Evolutionary conservation across 1,284 basidiomycete genomes (phyloP), one percentile per base, ranked within the genome.

Genomic region (Testicularia cyperi): DNA sequence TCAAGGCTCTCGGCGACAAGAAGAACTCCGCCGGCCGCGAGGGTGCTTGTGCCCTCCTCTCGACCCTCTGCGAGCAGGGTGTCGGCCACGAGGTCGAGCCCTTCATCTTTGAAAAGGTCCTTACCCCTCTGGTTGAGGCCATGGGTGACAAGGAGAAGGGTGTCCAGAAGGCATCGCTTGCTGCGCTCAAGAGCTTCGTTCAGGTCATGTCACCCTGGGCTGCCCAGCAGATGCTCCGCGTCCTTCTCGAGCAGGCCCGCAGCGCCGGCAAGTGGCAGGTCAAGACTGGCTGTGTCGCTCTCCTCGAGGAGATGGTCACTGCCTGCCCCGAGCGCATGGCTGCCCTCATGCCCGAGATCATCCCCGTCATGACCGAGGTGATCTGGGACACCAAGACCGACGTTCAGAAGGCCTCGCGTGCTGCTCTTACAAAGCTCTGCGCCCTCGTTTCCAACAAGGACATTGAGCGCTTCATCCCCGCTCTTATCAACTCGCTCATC

Each of bases 361-460:
- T 98, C 68, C 95, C 95, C 60, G 82, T 95, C 76, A 90, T 98
- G 78, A 80, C 92, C 38, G 94, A 92, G 77, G 92, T 88, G 60
- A 97, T 98, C 77, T 97, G 92, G 92, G 95, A 98, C 81, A 98
- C 95, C 81, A 99, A 99, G 84, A 85, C 90, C 60, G 92, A 97
- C 70, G 95, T 99, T 79, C 96, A 97, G 87, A 98, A 96, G 84
- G 90, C 92, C 44, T 91, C 94, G 65, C 92, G 92, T 77, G 86
- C 88, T 75, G 87, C 92, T 58, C 86, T 98, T 74, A 90, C 88
- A 76, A 92, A 92, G 83, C 70, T 74, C 29, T 69, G 65, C 47
- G 57, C 62, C 28, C 65, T 78, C 72, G 85, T 97, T 72, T 92
- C 92, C 73, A 99, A 99, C 88, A 97, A 97, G 87, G 94, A 98